Percentiles rank a stretch among this genome's conserved stretches.
Conservation (phyloP, 1,139 yeast species). For the Saccharomyces pastorianus region DNA sequence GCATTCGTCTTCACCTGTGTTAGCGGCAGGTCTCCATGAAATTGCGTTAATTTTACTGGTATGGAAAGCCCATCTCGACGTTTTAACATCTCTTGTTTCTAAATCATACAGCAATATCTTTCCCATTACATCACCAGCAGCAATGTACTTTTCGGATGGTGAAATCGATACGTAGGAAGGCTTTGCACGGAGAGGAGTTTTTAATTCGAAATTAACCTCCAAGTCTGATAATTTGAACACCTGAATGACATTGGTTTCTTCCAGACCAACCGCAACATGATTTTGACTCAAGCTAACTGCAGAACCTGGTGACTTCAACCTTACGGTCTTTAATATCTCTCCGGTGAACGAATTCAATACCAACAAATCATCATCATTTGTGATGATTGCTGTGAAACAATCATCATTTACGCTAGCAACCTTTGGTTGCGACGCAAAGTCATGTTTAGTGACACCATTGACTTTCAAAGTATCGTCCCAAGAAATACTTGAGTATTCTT, state of each 20-base stretch:
- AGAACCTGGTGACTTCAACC: constrained; percentile 36
- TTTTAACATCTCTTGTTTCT: constrained; percentile 49
- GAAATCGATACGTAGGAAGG: constrained; percentile 62
- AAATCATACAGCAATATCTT: constrained; percentile 65
- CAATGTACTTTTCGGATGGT: constrained; percentile 59
- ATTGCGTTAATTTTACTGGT: constrained; percentile 72
- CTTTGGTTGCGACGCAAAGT: constrained; percentile 58
- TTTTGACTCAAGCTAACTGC: constrained; percentile 37
- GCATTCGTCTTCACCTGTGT: constrained; percentile 48
- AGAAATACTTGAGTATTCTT: constrained; percentile 45
- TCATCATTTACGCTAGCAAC: constrained; percentile 35
- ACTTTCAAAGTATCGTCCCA: constrained; percentile 82
- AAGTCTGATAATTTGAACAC: constrained; percentile 35
- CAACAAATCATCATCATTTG: constrained; percentile 30
- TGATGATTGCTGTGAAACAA: constrained; percentile 32
- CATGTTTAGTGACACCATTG: constrained; percentile 25
- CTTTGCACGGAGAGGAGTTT: constrained; percentile 45
- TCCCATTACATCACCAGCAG: constrained; percentile 83
- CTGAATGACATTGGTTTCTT: constrained; percentile 32
- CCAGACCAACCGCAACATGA: constrained; percentile 46
- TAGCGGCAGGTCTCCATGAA: constrained; percentile 44
- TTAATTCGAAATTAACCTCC: constrained; percentile 16
- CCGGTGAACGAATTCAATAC: constrained; percentile 25
- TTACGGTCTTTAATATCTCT: constrained; percentile 24
- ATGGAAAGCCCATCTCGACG: constrained; percentile 95